These are phyloP conservation scores for Pythium phragmiticola DNA, from an alignment of 352 stramenopile genomes.

Conservation along the genomic window DNA sequence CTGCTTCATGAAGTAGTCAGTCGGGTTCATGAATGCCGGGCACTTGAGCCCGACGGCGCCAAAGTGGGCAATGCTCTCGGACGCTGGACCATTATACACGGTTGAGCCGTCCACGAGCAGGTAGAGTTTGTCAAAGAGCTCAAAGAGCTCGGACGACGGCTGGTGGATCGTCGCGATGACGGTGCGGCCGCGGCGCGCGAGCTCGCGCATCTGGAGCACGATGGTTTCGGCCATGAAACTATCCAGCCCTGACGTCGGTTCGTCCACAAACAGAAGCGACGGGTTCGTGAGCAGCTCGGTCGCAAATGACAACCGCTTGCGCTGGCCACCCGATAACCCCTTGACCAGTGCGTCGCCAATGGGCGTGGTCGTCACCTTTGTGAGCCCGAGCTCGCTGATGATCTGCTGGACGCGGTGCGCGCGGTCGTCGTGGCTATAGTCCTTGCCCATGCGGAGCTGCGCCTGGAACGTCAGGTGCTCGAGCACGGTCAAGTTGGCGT, in stretches of 20 bases:
- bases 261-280: slow-evolving; percentile 82
- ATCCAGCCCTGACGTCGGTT: slow-evolving; percentile 68
- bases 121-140: slow-evolving; percentile 57
- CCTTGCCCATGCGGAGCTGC: slow-evolving; percentile 66
- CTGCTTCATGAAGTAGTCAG: slow-evolving; percentile 67
- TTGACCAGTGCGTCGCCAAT: slow-evolving; percentile 57
- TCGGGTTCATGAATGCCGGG: slow-evolving; percentile 56
- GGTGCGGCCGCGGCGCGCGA: slow-evolving; percentile 79
- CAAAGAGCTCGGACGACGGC: slow-evolving; percentile 71
- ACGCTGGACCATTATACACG: slow-evolving; percentile 58
- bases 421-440: slow-evolving; percentile 27
- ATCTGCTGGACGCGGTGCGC: slow-evolving; percentile 40
- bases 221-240: slow-evolving; percentile 60
- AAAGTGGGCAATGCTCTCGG: slow-evolving; percentile 55
- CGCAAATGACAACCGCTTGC: slow-evolving; percentile 45
- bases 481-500: slow-evolving; percentile 80
- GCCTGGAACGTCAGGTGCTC: slow-evolving; percentile 91
- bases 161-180: slow-evolving; percentile 74
- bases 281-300: slow-evolving; percentile 85
- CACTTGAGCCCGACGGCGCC: slow-evolving; percentile 44
- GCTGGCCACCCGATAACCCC: slow-evolving; percentile 68
- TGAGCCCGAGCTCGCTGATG: slow-evolving; percentile 40
- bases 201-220: slow-evolving; percentile 46
- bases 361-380: slow-evolving; percentile 41
- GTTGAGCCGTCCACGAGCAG: slow-evolving; percentile 44